Evolutionary conservation across 2,329 filamentous ascomycete genomes (phyloP).

Genomic region (Lithohypha guttulata): DNA sequence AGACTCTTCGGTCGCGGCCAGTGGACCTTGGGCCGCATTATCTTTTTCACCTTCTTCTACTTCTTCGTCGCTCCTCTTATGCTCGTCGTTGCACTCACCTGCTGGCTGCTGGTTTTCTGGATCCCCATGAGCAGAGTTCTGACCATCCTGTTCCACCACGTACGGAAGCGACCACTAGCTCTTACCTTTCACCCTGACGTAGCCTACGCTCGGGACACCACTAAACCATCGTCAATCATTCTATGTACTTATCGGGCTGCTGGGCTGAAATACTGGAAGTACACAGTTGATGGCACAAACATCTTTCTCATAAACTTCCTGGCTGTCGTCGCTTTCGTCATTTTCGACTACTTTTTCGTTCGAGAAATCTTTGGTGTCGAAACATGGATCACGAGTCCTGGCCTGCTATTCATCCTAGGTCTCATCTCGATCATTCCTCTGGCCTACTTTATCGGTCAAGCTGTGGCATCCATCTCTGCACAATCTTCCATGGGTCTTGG

Average conservation of each 20-base stretch:
- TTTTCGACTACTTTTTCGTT: constrained; percentile 82
- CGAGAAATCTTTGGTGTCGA: constrained; percentile 57
- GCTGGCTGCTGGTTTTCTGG: constrained; percentile 94
- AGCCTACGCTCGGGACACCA: constrained; percentile 58
- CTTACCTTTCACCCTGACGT: constrained; percentile 86
- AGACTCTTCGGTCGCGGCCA: constrained; percentile 87
- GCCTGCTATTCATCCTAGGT: constrained; percentile 73
- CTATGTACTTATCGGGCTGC: constrained; percentile 95
- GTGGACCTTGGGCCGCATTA: constrained; percentile 87
- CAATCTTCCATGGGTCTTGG: constrained; percentile 98
- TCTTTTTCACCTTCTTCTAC: constrained; percentile 96
- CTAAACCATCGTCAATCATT: constrained; percentile 71
- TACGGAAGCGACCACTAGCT: constrained; percentile 83
- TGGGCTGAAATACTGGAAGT: constrained; percentile 96
- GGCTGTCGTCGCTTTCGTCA: constrained; percentile 83
- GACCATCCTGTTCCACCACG: constrained; percentile 76
- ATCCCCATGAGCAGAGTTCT: constrained; percentile 98
- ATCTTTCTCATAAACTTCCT: constrained; percentile 98
- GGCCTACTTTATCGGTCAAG: constrained; percentile 97
- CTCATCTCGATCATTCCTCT: constrained; percentile 89
- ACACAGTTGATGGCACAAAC: constrained; percentile 95
- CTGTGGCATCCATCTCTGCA: constrained; percentile 93
- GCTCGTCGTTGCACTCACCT: constrained; percentile 74
- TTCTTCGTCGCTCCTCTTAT: constrained; percentile 77
- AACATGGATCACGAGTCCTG: constrained; percentile 65